Evolutionary conservation across 2,329 filamentous ascomycete species (phyloP).

Genomic region (Drechmeria coniospora): DNA sequence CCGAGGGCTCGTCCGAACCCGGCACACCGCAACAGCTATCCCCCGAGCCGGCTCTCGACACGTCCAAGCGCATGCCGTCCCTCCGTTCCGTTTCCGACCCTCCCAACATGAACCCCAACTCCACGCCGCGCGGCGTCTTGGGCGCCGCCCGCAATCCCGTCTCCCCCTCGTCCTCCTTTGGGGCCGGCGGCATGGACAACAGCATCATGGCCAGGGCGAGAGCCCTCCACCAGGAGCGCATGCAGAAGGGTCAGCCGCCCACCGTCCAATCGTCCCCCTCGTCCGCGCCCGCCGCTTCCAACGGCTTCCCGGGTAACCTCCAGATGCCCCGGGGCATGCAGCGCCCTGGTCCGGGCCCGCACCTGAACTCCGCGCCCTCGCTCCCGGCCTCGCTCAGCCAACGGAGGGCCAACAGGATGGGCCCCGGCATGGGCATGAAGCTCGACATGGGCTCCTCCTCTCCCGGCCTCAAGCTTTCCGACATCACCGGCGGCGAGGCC

Average conservation of each 20-base stretch:
- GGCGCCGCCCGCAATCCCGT: conserved; percentile 45
- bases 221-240: conserved; percentile 29
- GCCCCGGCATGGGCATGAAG: conserved; percentile 35
- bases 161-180: conserved; percentile 21
- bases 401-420: conserved; percentile 38
- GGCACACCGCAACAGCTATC: conserved; percentile 31
- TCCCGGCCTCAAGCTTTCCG: conserved; percentile 26
- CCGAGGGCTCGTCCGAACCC: conserved; percentile 30
- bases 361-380: conserved; percentile 37
- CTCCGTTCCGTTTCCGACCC: conserved; percentile 46
- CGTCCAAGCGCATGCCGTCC: conserved; percentile 38
- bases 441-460: conserved; percentile 30
- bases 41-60: conserved; percentile 11
- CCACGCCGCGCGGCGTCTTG: conserved; percentile 66
- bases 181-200: conserved; percentile 18
- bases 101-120: conserved; percentile 59
- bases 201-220: conserved; percentile 31
- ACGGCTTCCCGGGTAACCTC: conserved; percentile 28
- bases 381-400: conserved; percentile 48
- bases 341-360: conserved; percentile 31
- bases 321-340: conserved; percentile 24
- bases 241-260: conserved; percentile 26
- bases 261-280: conserved; percentile 13
- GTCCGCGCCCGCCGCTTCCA: conserved; percentile 18
- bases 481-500: conserved; percentile 16